Conservation (phyloP, 768 basidiomycete genomes). For the Asterophora parasitica region DNA sequence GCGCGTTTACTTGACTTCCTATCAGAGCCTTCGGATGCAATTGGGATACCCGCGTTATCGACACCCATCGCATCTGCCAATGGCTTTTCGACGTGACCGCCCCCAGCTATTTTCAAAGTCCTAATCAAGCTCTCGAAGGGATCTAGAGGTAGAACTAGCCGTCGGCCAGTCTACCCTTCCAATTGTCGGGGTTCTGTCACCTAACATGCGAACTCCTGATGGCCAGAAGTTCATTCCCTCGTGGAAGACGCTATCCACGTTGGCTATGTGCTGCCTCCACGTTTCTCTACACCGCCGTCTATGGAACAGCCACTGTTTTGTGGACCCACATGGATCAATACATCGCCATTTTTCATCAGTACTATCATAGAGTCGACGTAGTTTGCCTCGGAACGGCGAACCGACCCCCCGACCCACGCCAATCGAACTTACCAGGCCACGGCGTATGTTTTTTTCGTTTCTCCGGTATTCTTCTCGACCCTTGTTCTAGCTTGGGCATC, state of each 20-base stretch:
- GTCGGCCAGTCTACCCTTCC: neutral
- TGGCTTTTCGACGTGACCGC: neutral
- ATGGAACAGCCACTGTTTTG: neutral
- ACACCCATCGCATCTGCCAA: conserved; percentile 4
- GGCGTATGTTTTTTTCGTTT: neutral
- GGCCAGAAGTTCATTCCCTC: neutral
- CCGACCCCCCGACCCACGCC: neutral
- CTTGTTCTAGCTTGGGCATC: neutral
- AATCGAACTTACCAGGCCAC: neutral
- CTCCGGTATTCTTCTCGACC: neutral
- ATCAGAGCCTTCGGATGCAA: no score
- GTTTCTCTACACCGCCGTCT: neutral
- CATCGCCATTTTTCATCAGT: neutral
- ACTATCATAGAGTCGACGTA: neutral
- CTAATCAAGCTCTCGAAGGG: neutral
- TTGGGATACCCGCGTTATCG: neutral
- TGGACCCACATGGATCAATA: no score
- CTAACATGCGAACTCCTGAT: conserved; percentile 4
- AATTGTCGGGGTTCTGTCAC: neutral
- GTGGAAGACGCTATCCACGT: neutral
- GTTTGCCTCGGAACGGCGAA: neutral
- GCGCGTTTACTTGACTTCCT: no score
- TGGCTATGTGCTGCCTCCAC: neutral
- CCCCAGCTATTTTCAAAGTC: no score
- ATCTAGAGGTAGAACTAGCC: neutral